Base-by-base conservation (phyloP, 306 rosid species). In the Clitoria ternatea region DNA sequence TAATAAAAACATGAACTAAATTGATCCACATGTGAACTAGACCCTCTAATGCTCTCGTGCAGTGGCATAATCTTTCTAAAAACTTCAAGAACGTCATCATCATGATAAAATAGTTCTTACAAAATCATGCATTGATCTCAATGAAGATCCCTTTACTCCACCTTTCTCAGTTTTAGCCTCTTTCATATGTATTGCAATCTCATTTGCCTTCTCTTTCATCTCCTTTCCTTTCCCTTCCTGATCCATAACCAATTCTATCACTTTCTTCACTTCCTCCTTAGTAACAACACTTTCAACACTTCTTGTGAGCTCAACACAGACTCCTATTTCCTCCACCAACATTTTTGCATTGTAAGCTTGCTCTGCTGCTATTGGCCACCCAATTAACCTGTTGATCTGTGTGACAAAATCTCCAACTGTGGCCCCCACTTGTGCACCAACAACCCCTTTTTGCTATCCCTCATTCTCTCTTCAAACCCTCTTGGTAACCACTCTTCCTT, bases 331-430 rank as follows among this genome's bases (percentile, higher is more conserved):
- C 74, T 92, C 98, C 80, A 39, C 71, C 64, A 90, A 7, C 98
- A 92, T 92, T 83, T 88, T 92, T 3, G 89, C 73, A 35, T 90
- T 92, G 55, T 78, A 86, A 1, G 79, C 75, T 18, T 92, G 98
- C 60, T 92, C 98, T 5, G 92, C 91, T 4, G 83, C 98, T 13
- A 92, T 53, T 14, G 98, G 92, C 96, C 91, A 90, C 39, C 89
- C 89, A 10, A 90, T 81, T 0, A 92, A 1, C 92, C 89, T 0
- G 80, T 74, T 6, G 89, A 74, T 14, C 24, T 61, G 72, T 92
- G 96, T 0, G 88, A 66, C 1, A 92, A 53, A 44, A 92, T 92
- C 70, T 88, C 96, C 86, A 86, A 54, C 6, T 90, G 97, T 6
- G 96, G 96, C 4, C 91, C 97, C 97, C 98, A 92, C 8, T 82